Conservation (phyloP, 805 yeast species). For the Pichia phayaonensis region DNA sequence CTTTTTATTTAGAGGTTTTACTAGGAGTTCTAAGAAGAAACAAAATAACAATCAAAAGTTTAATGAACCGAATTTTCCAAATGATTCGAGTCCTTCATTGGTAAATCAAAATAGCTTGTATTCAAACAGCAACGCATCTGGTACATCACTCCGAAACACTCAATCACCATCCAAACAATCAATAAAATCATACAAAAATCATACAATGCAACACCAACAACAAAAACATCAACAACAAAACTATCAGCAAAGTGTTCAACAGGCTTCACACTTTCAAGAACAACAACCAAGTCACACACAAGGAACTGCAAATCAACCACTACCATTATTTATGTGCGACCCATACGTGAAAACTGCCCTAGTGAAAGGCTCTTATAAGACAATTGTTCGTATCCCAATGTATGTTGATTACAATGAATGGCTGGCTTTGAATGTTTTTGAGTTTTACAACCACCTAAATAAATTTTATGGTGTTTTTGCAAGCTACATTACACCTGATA, state of each 20-base stretch:
- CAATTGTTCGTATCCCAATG: constrained; percentile 90
- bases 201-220: constrained; percentile 9
- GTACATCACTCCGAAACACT: constrained; percentile 39
- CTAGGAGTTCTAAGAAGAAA: constrained; percentile 37
- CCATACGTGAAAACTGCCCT: constrained; percentile 91
- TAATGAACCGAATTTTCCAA: constrained; percentile 12
- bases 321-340: constrained; percentile 75
- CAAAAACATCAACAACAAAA: constrained; percentile 17
- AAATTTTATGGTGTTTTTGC: constrained; percentile 87
- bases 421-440: constrained; percentile 90
- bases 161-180: constrained; percentile 42
- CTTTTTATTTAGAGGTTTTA: constrained; percentile 40
- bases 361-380: constrained; percentile 93
- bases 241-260: constrained; percentile 12
- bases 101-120: constrained; percentile 20
- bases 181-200: constrained; percentile 23
- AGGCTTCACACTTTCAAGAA: constrained; percentile 12
- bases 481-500: constrained; percentile 85
- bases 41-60: constrained; percentile 17
- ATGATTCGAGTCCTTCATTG: constrained; percentile 15
- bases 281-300: constrained; percentile 15
- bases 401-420: constrained; percentile 94
- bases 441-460: constrained; percentile 74
- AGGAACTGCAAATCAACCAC: constrained; percentile 15
- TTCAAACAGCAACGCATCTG: constrained; percentile 37